Conservation (phyloP, 1,284 basidiomycete genomes). For the Rhodotorula mucilaginosa region DNA sequence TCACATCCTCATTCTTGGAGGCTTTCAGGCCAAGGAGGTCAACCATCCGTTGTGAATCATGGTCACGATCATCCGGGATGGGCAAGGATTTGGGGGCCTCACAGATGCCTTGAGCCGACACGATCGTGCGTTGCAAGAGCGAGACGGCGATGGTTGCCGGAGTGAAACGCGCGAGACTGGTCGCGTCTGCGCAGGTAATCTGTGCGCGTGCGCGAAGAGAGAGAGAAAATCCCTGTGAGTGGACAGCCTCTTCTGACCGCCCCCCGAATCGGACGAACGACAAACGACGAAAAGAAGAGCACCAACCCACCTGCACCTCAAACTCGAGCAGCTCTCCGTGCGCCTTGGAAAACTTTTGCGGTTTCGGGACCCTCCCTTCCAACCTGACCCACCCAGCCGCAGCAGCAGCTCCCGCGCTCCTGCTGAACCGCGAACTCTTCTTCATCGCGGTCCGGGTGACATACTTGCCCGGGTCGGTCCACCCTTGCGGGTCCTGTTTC, state of each 20-base stretch:
- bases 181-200: slow-evolving; percentile 26
- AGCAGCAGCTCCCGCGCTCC: not conserved
- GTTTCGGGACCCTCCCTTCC: slow-evolving; percentile 13
- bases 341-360: slow-evolving; percentile 14
- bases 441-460: slow-evolving; percentile 1
- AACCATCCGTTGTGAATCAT: too few species aligned
- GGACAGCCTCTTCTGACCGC: too few species aligned
- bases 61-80: too few species aligned
- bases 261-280: too few species aligned
- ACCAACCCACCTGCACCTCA: slow-evolving; percentile 12
- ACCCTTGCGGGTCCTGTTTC: slow-evolving; percentile 24
- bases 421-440: slow-evolving; percentile 5
- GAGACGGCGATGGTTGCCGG: slow-evolving; percentile 8
- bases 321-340: slow-evolving; percentile 24
- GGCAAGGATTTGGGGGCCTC: not conserved
- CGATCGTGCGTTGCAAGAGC: slow-evolving; percentile 28
- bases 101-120: slow-evolving; percentile 33
- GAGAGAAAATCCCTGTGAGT: not conserved
- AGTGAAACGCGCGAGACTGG: slow-evolving; percentile 16
- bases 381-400: slow-evolving; percentile 21
- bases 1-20: too few species aligned
- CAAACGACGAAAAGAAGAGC: not conserved
- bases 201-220: not conserved
- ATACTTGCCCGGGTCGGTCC: slow-evolving; percentile 29
- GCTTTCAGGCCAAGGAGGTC: too few species aligned